phyloP scores from a whole-genome alignment of 2,329 filamentous ascomycete genomes.

The Neurospora sp. region DNA sequence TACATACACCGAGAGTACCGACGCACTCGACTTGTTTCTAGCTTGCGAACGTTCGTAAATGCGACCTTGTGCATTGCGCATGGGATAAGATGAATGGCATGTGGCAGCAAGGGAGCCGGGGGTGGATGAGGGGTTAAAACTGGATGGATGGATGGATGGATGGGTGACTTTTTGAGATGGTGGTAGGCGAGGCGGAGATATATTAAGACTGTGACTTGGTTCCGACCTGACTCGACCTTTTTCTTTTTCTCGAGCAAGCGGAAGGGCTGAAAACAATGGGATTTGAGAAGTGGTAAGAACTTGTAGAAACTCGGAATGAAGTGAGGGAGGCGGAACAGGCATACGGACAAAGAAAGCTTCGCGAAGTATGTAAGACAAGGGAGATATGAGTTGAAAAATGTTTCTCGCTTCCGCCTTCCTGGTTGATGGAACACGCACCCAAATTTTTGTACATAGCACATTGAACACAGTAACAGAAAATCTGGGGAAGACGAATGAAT shows the following conservation, averaged over 20 bases:
- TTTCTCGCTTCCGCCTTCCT: neutral
- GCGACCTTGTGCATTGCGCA: neutral
- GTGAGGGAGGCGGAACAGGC: neutral
- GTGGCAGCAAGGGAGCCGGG: neutral
- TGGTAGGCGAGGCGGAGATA: neutral
- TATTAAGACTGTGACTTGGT: neutral
- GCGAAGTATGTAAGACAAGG: neutral
- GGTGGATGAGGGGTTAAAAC: neutral
- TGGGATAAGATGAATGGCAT: neutral
- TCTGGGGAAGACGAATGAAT: neutral
- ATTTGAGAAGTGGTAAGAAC: neutral
- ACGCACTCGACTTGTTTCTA: neutral
- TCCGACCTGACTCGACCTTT: neutral
- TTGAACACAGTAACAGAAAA: neutral
- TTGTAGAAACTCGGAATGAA: neutral
- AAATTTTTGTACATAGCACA: neutral
- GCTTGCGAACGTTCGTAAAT: neutral
- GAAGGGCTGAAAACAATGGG: neutral
- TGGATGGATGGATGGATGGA: neutral
- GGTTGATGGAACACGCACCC: neutral
- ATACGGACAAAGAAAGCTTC: neutral
- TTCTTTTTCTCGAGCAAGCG: neutral
- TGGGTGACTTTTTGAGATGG: neutral
- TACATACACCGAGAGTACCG: neutral
- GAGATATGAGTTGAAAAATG: neutral